A percentile compares a stretch with the other conserved stretches of the same genome.
These are phyloP conservation scores for Penicillium sp. DNA, from an alignment of 2,329 filamentous ascomycete species.

Conservation along the genomic window DNA sequence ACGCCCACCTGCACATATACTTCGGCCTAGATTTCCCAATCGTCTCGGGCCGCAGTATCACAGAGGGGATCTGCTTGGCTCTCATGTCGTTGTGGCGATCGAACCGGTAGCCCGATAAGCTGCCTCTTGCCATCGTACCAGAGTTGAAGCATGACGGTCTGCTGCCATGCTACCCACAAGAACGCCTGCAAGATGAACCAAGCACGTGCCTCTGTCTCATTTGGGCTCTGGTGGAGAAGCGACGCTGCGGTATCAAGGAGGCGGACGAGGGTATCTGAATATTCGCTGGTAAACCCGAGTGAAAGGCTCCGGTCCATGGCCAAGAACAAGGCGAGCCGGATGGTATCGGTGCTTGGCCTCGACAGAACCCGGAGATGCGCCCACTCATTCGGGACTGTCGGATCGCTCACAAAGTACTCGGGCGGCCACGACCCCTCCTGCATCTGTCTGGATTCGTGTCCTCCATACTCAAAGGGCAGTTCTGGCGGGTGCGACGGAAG, in stretches of 20 bases:
- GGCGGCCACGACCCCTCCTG: background rate
- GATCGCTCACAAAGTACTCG: background rate
- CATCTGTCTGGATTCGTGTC: background rate
- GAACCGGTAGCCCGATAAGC: background rate
- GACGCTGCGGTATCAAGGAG: conserved; percentile 15
- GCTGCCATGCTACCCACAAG: conserved; percentile 14
- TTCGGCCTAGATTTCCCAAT: too few species aligned
- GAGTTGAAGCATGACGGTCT: conserved; percentile 14
- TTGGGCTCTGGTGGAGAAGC: background rate
- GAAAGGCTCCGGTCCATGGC: conserved; percentile 11
- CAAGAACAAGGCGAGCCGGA: conserved; percentile 18
- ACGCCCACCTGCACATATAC: too few species aligned
- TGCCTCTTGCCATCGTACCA: conserved; percentile 7
- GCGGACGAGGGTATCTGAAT: conserved; percentile 11
- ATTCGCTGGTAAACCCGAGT: conserved; percentile 3
- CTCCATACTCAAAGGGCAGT: conserved; percentile 12
- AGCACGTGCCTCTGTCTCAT: conserved; percentile 1
- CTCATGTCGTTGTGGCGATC: background rate
- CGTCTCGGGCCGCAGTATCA: too few species aligned
- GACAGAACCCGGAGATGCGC: conserved; percentile 12
- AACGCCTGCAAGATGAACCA: conserved; percentile 18
- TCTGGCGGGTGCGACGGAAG: conserved; percentile 17
- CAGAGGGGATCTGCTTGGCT: background rate
- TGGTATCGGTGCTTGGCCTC: conserved; percentile 15
- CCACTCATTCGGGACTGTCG: conserved; percentile 4